A percentile compares a stretch with the other conserved stretches of the same genome.
Conservation (phyloP, 441 rosid species). For the Lepidium campestre region DNA sequence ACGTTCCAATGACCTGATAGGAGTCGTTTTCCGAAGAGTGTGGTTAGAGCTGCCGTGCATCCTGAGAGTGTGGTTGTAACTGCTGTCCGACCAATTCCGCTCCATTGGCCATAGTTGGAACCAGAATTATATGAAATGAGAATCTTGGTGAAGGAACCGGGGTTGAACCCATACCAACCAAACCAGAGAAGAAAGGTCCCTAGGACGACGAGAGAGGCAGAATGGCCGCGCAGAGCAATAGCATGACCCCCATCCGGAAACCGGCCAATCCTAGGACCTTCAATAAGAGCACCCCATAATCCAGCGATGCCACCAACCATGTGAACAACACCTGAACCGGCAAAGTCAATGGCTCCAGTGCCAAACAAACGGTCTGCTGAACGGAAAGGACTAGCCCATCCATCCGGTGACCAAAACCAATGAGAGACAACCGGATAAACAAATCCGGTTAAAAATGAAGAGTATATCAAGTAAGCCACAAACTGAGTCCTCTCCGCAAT, state of each 20-base stretch:
- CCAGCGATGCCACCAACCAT: constrained; percentile 58
- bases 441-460: constrained; percentile 44
- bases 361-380: constrained; percentile 24
- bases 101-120: constrained; percentile 70
- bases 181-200: constrained; percentile 91
- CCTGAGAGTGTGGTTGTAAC: constrained; percentile 84
- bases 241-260: constrained; percentile 49
- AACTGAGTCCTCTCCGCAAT: constrained; percentile 62
- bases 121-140: constrained; percentile 33
- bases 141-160: constrained; percentile 69
- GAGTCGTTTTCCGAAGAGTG: constrained; percentile 65
- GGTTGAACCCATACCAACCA: constrained; percentile 89
- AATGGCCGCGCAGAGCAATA: constrained; percentile 64
- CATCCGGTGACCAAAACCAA: constrained; percentile 46
- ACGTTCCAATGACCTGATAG: constrained; percentile 82
- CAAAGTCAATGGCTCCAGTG: constrained; percentile 42
- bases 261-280: constrained; percentile 81
- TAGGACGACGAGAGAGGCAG: constrained; percentile 72
- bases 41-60: constrained; percentile 72
- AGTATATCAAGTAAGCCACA: constrained; percentile 45
- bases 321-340: constrained; percentile 53
- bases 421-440: constrained; percentile 48
- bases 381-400: constrained; percentile 50
- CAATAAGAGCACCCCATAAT: constrained; percentile 60
- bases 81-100: constrained; percentile 73